These are phyloP conservation scores for Mortierella claussenii DNA, from an alignment of 192 early-diverging fungal species.

Conservation along the genomic window DNA sequence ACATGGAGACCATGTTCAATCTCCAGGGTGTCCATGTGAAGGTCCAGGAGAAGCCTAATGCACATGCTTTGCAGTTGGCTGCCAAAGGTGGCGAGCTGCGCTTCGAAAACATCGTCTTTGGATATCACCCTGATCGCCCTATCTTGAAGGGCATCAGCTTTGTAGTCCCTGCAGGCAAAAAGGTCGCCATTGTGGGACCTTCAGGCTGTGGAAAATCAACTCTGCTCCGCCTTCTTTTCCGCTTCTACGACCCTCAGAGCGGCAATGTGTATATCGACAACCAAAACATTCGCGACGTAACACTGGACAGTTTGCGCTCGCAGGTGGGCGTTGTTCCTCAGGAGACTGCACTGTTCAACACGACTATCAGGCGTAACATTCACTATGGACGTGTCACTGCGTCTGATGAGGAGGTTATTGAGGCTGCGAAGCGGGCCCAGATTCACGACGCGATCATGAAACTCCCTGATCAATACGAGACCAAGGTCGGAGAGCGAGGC, in stretches of 20 bases:
- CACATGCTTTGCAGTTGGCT: slow-evolving; percentile 58
- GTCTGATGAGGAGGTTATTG: slow-evolving; percentile 68
- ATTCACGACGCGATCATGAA: slow-evolving; percentile 81
- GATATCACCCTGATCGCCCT: slow-evolving; percentile 78
- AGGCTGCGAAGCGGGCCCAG: slow-evolving; percentile 78
- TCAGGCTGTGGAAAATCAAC: slow-evolving; percentile 94
- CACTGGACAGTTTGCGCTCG: slow-evolving; percentile 80
- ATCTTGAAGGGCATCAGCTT: slow-evolving; percentile 75
- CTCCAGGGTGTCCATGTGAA: slow-evolving; percentile 68
- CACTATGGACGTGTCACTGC: slow-evolving; percentile 84
- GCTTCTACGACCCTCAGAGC: slow-evolving; percentile 89
- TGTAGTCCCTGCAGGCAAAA: slow-evolving; percentile 85
- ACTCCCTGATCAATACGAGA: slow-evolving; percentile 84
- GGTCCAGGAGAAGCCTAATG: slow-evolving; percentile 66
- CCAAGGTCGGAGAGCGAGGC: slow-evolving; percentile 91
- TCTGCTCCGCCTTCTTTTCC: slow-evolving; percentile 85
- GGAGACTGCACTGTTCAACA: slow-evolving; percentile 95
- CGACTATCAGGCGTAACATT: slow-evolving; percentile 93
- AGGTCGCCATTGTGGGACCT: slow-evolving; percentile 93
- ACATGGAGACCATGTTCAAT: slow-evolving; percentile 97
- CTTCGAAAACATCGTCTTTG: slow-evolving; percentile 92
- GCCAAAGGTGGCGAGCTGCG: slow-evolving; percentile 80
- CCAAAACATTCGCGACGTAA: slow-evolving; percentile 82
- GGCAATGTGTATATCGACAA: slow-evolving; percentile 90
- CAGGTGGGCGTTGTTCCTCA: slow-evolving; percentile 91